phyloP scores from a whole-genome alignment of 257 asterid genomes.

The Verbena officinalis region DNA sequence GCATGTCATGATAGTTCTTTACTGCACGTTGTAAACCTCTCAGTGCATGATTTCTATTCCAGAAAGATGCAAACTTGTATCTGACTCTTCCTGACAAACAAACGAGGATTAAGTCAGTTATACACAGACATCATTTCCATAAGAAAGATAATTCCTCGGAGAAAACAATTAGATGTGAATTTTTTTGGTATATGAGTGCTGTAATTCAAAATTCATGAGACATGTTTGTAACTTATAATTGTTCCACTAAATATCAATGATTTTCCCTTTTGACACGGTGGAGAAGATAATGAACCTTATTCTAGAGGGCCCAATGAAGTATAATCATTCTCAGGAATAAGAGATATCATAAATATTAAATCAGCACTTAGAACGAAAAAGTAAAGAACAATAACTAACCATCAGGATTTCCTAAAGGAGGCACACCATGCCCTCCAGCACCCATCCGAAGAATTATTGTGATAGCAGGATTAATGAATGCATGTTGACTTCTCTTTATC shows the following conservation, averaged over 20 bases:
- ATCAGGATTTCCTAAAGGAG: conserved; percentile 98
- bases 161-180: background rate
- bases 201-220: conserved; percentile 9
- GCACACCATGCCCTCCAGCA: conserved; percentile 99
- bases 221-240: conserved; percentile 3
- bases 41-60: conserved; percentile 92
- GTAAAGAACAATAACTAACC: conserved; percentile 57
- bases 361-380: conserved; percentile 5
- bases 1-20: conserved; percentile 65
- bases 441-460: conserved; percentile 95
- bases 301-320: conserved; percentile 8
- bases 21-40: conserved; percentile 78
- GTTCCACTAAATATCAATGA: background rate
- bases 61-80: conserved; percentile 97
- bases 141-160: background rate
- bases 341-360: conserved; percentile 19
- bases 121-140: conserved; percentile 17
- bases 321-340: conserved; percentile 19
- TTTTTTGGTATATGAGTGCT: background rate
- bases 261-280: conserved; percentile 13
- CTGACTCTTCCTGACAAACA: conserved; percentile 88
- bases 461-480: conserved; percentile 90
- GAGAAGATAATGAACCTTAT: conserved; percentile 13
- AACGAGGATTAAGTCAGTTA: conserved; percentile 19
- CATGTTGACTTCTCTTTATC: conserved; percentile 96